Percentiles rank a stretch among this genome's conserved stretches.
Conservation (phyloP, 331 rosid genomes). For the Acacia pycnantha region DNA sequence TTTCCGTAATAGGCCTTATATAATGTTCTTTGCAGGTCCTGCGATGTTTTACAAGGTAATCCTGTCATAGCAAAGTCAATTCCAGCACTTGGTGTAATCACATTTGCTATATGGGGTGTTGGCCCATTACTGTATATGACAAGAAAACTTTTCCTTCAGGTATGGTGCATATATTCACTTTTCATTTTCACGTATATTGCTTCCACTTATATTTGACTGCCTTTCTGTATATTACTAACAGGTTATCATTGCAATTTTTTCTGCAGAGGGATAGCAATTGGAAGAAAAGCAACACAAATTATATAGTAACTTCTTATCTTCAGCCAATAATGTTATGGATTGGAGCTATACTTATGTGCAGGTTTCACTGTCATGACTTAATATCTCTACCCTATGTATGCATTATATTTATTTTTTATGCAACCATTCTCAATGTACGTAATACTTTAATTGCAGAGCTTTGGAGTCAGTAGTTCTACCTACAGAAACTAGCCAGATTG, state of each 20-base stretch:
- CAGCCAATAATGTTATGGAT: constrained; percentile 84
- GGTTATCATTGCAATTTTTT: constrained; percentile 22
- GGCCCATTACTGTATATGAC: constrained; percentile 61
- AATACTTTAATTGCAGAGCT: constrained; percentile 55
- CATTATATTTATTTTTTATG: background rate
- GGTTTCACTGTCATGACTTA: constrained; percentile 45
- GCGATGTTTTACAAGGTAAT: constrained; percentile 57
- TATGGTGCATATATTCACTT: constrained; percentile 30
- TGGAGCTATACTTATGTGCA: constrained; percentile 90
- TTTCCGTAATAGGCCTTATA: background rate
- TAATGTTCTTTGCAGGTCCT: constrained; percentile 52
- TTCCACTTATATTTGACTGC: background rate
- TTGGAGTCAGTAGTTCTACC: constrained; percentile 75
- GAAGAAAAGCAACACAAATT: constrained; percentile 76
- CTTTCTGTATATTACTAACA: background rate
- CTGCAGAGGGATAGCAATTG: constrained; percentile 82
- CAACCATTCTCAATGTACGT: constrained; percentile 7
- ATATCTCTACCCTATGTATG: constrained; percentile 15
- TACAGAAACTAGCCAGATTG: constrained; percentile 70
- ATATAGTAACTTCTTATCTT: constrained; percentile 65
- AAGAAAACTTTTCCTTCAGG: constrained; percentile 62
- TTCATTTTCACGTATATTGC: constrained; percentile 16
- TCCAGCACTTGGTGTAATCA: constrained; percentile 66
- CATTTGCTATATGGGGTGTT: constrained; percentile 87
- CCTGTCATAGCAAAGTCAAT: constrained; percentile 62